Evolutionary conservation across 2,329 filamentous ascomycete species (phyloP).

Genomic region (Colletotrichum echinochloae): DNA sequence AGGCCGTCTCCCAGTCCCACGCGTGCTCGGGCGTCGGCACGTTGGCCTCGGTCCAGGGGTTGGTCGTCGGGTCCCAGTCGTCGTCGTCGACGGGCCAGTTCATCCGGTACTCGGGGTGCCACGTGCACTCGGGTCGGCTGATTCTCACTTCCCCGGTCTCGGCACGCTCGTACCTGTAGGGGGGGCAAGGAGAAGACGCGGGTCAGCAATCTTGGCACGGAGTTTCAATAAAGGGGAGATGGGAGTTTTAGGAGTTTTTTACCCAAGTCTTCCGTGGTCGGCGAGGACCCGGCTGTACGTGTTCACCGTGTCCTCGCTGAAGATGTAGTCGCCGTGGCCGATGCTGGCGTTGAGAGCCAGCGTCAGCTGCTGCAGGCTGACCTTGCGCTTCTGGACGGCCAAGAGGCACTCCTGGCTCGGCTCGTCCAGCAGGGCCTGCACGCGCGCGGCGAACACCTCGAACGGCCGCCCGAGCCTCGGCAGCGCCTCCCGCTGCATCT

Average conservation of each 20-base stretch:
- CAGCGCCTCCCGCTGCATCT: constrained; percentile 41
- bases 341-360: constrained; percentile 12
- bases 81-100: constrained; percentile 43
- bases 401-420: constrained; percentile 43
- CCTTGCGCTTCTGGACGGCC: constrained; percentile 10
- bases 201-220: neutral
- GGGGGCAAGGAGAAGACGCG: too few species aligned
- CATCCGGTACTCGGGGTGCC: constrained; percentile 50
- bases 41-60: constrained; percentile 13
- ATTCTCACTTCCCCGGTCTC: constrained; percentile 43
- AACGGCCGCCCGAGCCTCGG: constrained; percentile 40
- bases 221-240: too few species aligned
- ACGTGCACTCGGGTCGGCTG: constrained; percentile 44
- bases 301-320: constrained; percentile 45
- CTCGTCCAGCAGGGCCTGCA: constrained; percentile 50
- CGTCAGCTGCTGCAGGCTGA: neutral
- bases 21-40: constrained; percentile 10
- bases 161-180: constrained; percentile 18
- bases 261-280: constrained; percentile 45
- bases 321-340: constrained; percentile 15
- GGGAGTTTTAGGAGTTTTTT: neutral
- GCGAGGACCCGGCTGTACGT: constrained; percentile 45
- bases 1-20: constrained; percentile 43
- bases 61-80: constrained; percentile 10
- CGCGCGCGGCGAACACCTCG: constrained; percentile 48